phyloP scores from a whole-genome alignment of 2,329 filamentous ascomycete genomes.

The Didymella lethalis region DNA sequence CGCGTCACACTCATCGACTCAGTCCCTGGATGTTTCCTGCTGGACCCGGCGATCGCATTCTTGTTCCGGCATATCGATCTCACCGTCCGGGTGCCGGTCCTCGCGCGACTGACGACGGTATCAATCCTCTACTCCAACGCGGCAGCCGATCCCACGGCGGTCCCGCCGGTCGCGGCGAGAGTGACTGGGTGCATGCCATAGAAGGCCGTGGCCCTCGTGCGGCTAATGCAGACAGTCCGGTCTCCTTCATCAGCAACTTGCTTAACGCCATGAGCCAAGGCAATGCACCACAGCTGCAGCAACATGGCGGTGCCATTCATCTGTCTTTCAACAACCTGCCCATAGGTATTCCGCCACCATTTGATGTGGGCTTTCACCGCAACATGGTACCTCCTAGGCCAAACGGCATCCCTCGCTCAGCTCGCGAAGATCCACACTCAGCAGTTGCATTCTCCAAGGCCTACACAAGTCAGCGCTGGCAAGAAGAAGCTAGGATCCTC shows the following conservation, averaged over 20 bases:
- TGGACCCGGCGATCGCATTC: conserved; percentile 56
- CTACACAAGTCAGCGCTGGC: conserved; percentile 79
- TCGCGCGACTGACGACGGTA: conserved; percentile 76
- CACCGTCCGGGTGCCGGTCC: conserved; percentile 64
- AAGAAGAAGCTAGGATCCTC: conserved; percentile 86
- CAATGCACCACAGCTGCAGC: conserved; percentile 38
- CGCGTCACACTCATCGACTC: conserved; percentile 63
- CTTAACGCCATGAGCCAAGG: conserved; percentile 63
- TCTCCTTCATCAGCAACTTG: conserved; percentile 65
- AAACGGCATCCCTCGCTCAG: conserved; percentile 44
- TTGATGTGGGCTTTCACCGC: conserved; percentile 44
- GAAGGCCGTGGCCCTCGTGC: conserved; percentile 57
- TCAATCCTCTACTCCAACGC: conserved; percentile 85
- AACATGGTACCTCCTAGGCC: conserved; percentile 46
- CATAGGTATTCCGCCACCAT: conserved; percentile 42
- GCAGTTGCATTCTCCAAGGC: conserved; percentile 78
- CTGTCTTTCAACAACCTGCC: conserved; percentile 59
- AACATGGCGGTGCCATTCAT: conserved; percentile 58
- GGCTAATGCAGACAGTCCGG: conserved; percentile 58
- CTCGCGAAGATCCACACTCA: conserved; percentile 69
- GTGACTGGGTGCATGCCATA: conserved; percentile 63
- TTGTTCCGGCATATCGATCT: conserved; percentile 57
- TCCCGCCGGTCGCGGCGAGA: conserved; percentile 52
- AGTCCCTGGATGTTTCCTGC: conserved; percentile 65
- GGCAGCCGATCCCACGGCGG: conserved; percentile 48